phyloP scores from a whole-genome alignment of 345 rosid species.

The Cardamine resedifolia region DNA sequence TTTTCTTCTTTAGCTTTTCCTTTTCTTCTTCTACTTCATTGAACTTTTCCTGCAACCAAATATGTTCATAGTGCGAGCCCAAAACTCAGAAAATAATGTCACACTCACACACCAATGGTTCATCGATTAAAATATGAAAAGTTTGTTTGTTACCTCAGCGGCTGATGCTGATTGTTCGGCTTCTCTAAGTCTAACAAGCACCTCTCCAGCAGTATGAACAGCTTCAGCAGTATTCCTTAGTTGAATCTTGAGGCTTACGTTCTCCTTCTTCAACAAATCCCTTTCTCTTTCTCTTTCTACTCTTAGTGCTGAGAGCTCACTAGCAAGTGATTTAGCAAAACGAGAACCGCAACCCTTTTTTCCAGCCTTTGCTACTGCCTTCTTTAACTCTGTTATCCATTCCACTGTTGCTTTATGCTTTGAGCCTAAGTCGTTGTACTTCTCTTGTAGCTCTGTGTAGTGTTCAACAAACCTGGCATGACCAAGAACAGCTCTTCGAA shows the following conservation, averaged over 20 bases:
- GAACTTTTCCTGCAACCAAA: constrained; percentile 59
- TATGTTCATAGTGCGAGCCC: neutral
- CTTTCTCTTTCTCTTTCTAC: constrained; percentile 84
- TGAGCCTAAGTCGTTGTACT: constrained; percentile 66
- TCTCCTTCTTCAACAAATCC: constrained; percentile 71
- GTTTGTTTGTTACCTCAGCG: constrained; percentile 61
- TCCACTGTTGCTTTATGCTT: constrained; percentile 74
- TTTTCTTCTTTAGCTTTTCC: constrained; percentile 82
- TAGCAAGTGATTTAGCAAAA: constrained; percentile 70
- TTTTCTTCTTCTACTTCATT: constrained; percentile 57
- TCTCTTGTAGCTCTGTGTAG: constrained; percentile 87
- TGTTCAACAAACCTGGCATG: constrained; percentile 97
- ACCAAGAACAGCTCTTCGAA: constrained; percentile 78
- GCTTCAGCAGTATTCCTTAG: constrained; percentile 95
- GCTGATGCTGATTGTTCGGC: constrained; percentile 79
- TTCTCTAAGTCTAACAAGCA: constrained; percentile 86
- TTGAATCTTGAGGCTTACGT: constrained; percentile 73
- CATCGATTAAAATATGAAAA: neutral
- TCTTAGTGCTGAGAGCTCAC: constrained; percentile 76
- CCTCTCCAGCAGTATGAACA: constrained; percentile 97
- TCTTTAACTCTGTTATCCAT: constrained; percentile 86
- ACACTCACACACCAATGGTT: neutral
- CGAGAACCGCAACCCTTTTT: constrained; percentile 72
- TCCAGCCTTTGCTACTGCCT: constrained; percentile 87
- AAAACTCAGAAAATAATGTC: constrained; percentile 10